Evolutionary conservation across 1,139 yeast species (phyloP).

Genomic region (Nadsonia starkeyi-henricii): DNA sequence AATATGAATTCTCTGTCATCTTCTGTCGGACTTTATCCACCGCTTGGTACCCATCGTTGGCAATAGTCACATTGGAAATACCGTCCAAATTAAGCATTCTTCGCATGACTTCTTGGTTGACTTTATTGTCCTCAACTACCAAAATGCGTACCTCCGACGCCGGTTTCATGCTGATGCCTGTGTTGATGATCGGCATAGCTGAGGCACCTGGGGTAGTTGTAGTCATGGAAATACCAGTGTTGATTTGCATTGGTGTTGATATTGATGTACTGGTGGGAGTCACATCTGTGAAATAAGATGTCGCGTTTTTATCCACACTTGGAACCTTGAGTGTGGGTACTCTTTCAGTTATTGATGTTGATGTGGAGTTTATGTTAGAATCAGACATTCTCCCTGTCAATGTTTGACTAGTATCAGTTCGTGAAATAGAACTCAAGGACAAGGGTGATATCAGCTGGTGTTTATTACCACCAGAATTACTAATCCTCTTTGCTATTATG

Average conservation of each 20-base stretch:
- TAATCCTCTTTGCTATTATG: too few relatives aligned
- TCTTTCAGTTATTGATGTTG: too few relatives aligned
- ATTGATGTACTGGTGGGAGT: not conserved
- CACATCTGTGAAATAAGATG: constrained; percentile 2
- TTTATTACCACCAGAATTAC: too few relatives aligned
- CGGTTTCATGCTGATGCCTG: constrained; percentile 27
- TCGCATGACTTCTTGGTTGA: constrained; percentile 80
- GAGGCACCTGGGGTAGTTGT: constrained; percentile 1
- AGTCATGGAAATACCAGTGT: constrained; percentile 1
- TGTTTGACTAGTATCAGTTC: too few relatives aligned
- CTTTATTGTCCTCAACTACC: constrained; percentile 90
- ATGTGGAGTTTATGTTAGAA: too few relatives aligned
- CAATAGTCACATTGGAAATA: constrained; percentile 52
- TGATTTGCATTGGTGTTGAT: not conserved
- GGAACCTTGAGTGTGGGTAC: too few relatives aligned
- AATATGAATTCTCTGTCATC: constrained; percentile 25
- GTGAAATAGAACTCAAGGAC: too few relatives aligned
- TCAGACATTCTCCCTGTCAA: too few relatives aligned
- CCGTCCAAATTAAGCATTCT: constrained; percentile 79
- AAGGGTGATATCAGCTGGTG: too few relatives aligned
- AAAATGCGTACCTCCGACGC: constrained; percentile 33
- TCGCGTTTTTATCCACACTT: not conserved
- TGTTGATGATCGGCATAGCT: constrained; percentile 1
- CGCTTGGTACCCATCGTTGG: constrained; percentile 82
- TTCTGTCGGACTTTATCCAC: constrained; percentile 46